Conservation (phyloP, 768 basidiomycete genomes). For the Boletus sp. region DNA sequence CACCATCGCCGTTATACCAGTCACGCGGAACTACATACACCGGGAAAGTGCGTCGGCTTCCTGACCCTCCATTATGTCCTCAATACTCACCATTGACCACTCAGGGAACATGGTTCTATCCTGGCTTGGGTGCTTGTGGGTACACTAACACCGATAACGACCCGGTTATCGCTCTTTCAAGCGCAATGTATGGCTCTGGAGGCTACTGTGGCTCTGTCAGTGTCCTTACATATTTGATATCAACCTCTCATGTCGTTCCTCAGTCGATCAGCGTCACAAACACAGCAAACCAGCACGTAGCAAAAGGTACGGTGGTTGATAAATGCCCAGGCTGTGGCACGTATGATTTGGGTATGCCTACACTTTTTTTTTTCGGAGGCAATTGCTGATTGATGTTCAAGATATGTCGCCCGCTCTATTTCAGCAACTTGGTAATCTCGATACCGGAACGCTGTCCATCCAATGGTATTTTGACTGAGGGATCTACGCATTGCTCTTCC, state of each 20-base stretch:
- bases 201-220: slow-evolving; percentile 59
- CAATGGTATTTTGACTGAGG: slow-evolving; percentile 52
- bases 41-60: slow-evolving; percentile 47
- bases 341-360: slow-evolving; percentile 50
- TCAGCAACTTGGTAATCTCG: slow-evolving; percentile 43
- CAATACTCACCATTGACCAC: slow-evolving; percentile 2
- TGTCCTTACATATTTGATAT: not conserved
- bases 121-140: slow-evolving; percentile 63
- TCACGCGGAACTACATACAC: slow-evolving; percentile 35
- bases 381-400: slow-evolving; percentile 24
- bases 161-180: slow-evolving; percentile 58
- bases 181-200: slow-evolving; percentile 48
- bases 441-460: slow-evolving; percentile 46
- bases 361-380: not conserved
- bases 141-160: slow-evolving; percentile 42
- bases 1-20: slow-evolving; percentile 24
- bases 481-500: slow-evolving; percentile 11
- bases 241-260: slow-evolving; percentile 4
- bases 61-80: no score
- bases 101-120: slow-evolving; percentile 64
- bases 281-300: slow-evolving; percentile 46
- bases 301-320: slow-evolving; percentile 51
- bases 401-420: slow-evolving; percentile 67
- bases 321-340: slow-evolving; percentile 52
- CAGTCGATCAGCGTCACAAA: slow-evolving; percentile 60